Evolutionary conservation across 2,329 filamentous ascomycete species (phyloP), one percentile per base, ranked within the genome.

Genomic region (Cordyceps javanica): DNA sequence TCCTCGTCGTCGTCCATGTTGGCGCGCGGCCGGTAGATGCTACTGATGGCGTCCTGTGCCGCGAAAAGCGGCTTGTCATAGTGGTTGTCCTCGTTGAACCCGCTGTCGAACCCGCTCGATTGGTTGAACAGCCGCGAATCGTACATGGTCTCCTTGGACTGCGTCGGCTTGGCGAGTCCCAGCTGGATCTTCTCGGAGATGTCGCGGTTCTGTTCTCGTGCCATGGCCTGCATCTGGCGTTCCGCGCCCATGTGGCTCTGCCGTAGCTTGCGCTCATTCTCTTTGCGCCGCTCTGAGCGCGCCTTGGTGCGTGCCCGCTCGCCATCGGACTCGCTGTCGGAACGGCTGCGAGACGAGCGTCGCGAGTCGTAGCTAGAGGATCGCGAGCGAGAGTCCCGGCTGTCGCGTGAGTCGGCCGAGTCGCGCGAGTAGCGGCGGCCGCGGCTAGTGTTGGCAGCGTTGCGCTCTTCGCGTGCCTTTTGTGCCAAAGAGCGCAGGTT

Each of bases 51-150:
- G 69, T 97, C 93, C 70, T 97, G 91, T 14, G 94, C 93, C 1
- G 92, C 92, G 70, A 99, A 99, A 8, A 99, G 78, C 21, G 94
- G 94, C 74, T 97, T 97, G 72, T 97, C 94, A 75, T 97, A 99
- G 0, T 87, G 86, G 68, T 99, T 94, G 71, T 99, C 94, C 72
- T 99, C 94, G 72, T 99, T 99, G 80, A 97, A 91, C 0, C 93
- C 94, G 54, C 86, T 83, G 64, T 91, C 88, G 69, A 99, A 95
- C 0, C 94, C 94, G 65, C 89, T 92, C 6, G 86, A 88, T 74
- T 96, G 91, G 74, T 97, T 97, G 75, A 99, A 99, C 30, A 99
- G 75, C 41, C 94, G 82, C 2, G 91, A 95, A 75, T 99, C 94
- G 76, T 95, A 99, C 94, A 97, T 97, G 25, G 89, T 87, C 72